These are phyloP conservation scores for Betula pendula DNA, from an alignment of 306 rosid species.

Conservation along the genomic window DNA sequence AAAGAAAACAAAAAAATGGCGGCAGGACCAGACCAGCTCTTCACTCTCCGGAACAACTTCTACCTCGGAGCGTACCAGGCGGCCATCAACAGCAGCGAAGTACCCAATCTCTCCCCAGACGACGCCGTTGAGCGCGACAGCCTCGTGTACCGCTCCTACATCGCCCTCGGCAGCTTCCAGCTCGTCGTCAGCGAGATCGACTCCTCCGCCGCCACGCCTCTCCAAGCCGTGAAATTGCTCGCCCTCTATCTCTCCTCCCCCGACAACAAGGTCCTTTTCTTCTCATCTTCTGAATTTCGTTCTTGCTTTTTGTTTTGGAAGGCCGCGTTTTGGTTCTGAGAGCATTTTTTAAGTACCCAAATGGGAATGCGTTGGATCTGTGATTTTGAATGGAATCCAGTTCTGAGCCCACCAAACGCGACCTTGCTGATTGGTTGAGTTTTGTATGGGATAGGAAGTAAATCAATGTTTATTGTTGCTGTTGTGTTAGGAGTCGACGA, in stretches of 20 bases:
- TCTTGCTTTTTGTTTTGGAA: background rate
- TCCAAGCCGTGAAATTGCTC: slow-evolving; percentile 89
- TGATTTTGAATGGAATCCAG: background rate
- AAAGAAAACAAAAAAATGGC: background rate
- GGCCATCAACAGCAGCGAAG: slow-evolving; percentile 82
- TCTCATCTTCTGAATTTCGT: background rate
- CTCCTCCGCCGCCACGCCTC: slow-evolving; percentile 78
- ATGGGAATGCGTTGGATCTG: background rate
- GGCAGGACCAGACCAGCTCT: slow-evolving; percentile 80
- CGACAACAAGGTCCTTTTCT: slow-evolving; percentile 50
- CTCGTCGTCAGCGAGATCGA: slow-evolving; percentile 85
- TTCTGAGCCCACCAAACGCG: slow-evolving; percentile 5
- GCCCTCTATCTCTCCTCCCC: slow-evolving; percentile 83
- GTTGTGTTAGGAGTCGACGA: slow-evolving; percentile 56
- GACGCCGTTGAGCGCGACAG: slow-evolving; percentile 77
- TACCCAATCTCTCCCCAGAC: slow-evolving; percentile 66
- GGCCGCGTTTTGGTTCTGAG: background rate
- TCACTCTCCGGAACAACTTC: slow-evolving; percentile 86
- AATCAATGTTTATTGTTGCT: background rate
- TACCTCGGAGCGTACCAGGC: slow-evolving; percentile 90
- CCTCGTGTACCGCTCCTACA: slow-evolving; percentile 84
- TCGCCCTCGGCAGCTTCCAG: slow-evolving; percentile 79
- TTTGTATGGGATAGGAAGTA: background rate
- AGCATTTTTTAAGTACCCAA: too few relatives aligned
- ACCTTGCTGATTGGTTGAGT: background rate